phyloP scores from a whole-genome alignment of 2,329 filamentous ascomycete species.

The Ascochyta rabiei region DNA sequence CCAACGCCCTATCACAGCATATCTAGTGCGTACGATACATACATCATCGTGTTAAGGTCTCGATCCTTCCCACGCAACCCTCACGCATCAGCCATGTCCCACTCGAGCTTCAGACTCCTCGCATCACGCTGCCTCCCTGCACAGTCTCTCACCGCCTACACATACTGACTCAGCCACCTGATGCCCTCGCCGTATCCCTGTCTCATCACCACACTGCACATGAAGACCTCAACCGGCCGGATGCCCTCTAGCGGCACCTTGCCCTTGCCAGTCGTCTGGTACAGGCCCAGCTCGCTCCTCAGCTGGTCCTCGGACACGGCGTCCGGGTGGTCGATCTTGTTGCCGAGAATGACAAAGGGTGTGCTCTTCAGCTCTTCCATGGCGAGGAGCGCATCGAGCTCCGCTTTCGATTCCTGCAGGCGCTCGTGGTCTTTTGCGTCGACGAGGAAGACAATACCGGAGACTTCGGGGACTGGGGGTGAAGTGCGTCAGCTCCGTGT shows the following conservation, averaged over 20 bases:
- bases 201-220: slow-evolving; percentile 99
- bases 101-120: not conserved
- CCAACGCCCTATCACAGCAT: slow-evolving; percentile 15
- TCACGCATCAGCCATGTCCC: not conserved
- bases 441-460: slow-evolving; percentile 94
- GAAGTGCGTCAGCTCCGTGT: slow-evolving; percentile 8
- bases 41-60: not conserved
- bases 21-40: not conserved
- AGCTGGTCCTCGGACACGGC: slow-evolving; percentile 96
- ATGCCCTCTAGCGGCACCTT: slow-evolving; percentile 48
- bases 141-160: slow-evolving; percentile 27
- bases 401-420: slow-evolving; percentile 91
- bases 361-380: slow-evolving; percentile 98
- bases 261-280: slow-evolving; percentile 64
- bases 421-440: slow-evolving; percentile 98
- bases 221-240: slow-evolving; percentile 81
- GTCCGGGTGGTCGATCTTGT: slow-evolving; percentile 99
- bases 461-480: slow-evolving; percentile 43
- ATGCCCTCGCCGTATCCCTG: slow-evolving; percentile 65
- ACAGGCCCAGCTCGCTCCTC: slow-evolving; percentile 87
- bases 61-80: not conserved
- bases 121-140: not conserved
- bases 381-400: slow-evolving; percentile 88
- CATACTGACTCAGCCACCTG: slow-evolving; percentile 51
- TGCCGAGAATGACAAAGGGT: slow-evolving; percentile 93